Evolutionary conservation across 306 rosid genomes (phyloP).

Genomic region (Inga leiocalycina): DNA sequence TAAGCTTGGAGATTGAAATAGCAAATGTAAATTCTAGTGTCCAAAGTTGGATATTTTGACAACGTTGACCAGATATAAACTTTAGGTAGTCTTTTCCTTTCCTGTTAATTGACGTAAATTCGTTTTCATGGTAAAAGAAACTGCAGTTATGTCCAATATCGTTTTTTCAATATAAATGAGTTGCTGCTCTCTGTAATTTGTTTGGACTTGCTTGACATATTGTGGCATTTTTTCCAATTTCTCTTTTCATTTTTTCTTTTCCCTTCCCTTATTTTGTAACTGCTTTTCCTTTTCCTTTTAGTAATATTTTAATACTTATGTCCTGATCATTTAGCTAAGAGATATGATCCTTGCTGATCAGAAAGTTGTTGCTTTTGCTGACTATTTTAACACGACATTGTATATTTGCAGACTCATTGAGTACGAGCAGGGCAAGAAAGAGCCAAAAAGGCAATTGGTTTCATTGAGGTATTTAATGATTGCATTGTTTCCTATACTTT

Average conservation of each 20-base stretch:
- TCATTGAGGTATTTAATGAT: no score
- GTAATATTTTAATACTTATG: not conserved
- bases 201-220: not conserved
- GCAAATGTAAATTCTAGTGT: no score
- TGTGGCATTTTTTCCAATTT: not conserved
- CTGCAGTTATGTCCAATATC: not conserved
- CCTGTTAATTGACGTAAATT: not conserved
- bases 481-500: no score
- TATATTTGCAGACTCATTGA: no score
- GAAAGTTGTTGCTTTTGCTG: not conserved
- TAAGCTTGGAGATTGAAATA: not conserved
- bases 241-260: no score
- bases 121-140: not conserved
- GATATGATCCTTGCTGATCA: constrained; percentile 1
- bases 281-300: no score
- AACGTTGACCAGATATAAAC: not conserved
- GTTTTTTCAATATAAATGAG: not conserved
- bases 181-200: not conserved
- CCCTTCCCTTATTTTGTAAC: not conserved
- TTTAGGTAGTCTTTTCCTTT: not conserved
- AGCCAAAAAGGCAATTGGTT: no score
- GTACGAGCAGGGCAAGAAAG: no score
- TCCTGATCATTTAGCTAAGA: not conserved
- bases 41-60: no score
- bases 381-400: constrained; percentile 3